These are phyloP conservation scores for Lizonia empirigonia DNA, from an alignment of 2,329 filamentous ascomycete species.

Conservation along the genomic window DNA sequence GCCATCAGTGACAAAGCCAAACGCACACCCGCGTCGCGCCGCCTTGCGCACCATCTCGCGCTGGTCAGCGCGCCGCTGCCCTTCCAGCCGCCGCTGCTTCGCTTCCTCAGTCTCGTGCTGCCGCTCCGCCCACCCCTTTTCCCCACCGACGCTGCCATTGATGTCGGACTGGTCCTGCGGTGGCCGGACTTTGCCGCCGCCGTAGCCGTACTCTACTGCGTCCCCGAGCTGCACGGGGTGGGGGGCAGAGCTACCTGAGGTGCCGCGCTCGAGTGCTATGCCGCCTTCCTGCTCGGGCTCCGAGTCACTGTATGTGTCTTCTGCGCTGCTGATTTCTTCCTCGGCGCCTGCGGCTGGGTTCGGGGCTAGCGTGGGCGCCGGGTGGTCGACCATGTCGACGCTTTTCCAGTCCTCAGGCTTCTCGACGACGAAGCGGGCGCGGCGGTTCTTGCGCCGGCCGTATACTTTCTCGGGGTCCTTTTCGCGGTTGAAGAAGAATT, in stretches of 20 bases:
- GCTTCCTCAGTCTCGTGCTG: constrained; percentile 59
- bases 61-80: constrained; percentile 56
- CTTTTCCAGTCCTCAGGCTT: constrained; percentile 51
- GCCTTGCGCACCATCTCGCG: constrained; percentile 67
- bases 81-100: constrained; percentile 56
- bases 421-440: constrained; percentile 47
- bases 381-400: constrained; percentile 53
- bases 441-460: constrained; percentile 55
- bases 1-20: constrained; percentile 53
- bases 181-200: constrained; percentile 46
- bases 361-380: constrained; percentile 2
- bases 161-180: constrained; percentile 56
- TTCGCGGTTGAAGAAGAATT: constrained; percentile 55
- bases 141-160: constrained; percentile 62
- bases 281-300: constrained; percentile 17
- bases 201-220: constrained; percentile 32
- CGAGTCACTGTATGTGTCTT: constrained; percentile 21
- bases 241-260: background rate
- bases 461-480: constrained; percentile 54
- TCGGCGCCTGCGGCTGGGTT: constrained; percentile 5
- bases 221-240: constrained; percentile 5
- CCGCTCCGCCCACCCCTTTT: constrained; percentile 61
- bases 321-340: background rate
- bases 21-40: constrained; percentile 64
- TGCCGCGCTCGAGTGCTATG: background rate